phyloP scores from a whole-genome alignment of 345 rosid species.

The Aegle marmelos region DNA sequence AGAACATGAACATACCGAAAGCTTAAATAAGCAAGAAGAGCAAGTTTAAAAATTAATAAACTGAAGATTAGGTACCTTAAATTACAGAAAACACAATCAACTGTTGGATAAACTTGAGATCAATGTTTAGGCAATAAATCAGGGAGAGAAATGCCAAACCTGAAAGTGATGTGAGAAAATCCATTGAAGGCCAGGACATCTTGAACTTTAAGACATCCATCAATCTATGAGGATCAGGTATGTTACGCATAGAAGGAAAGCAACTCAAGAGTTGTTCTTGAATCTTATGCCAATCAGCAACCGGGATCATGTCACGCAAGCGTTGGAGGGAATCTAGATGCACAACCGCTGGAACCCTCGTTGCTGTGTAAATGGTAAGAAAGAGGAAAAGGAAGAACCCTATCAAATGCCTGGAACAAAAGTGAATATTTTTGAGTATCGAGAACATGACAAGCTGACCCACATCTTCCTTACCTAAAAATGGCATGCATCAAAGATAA shows the following conservation, averaged over 20 bases:
- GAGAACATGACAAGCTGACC: neutral
- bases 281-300: constrained; percentile 24
- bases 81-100: neutral
- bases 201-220: constrained; percentile 8
- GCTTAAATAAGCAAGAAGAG: neutral
- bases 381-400: constrained; percentile 32
- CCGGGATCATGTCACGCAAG: constrained; percentile 4
- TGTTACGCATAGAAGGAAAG: constrained; percentile 20
- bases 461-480: neutral
- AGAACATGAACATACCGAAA: neutral
- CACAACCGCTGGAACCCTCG: constrained; percentile 20
- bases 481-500: neutral
- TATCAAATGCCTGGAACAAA: constrained; percentile 32
- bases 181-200: constrained; percentile 20
- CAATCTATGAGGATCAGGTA: constrained; percentile 19
- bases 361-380: constrained; percentile 27
- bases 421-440: neutral
- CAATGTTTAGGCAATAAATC: constrained; percentile 11
- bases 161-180: constrained; percentile 18
- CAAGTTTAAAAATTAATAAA: neutral
- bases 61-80: neutral
- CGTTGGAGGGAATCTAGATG: constrained; percentile 13
- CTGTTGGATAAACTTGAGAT: constrained; percentile 7
- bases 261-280: constrained; percentile 24
- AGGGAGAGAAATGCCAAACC: constrained; percentile 4